Evolutionary conservation across 345 rosid species (phyloP).

Genomic region (Populus davidiana): DNA sequence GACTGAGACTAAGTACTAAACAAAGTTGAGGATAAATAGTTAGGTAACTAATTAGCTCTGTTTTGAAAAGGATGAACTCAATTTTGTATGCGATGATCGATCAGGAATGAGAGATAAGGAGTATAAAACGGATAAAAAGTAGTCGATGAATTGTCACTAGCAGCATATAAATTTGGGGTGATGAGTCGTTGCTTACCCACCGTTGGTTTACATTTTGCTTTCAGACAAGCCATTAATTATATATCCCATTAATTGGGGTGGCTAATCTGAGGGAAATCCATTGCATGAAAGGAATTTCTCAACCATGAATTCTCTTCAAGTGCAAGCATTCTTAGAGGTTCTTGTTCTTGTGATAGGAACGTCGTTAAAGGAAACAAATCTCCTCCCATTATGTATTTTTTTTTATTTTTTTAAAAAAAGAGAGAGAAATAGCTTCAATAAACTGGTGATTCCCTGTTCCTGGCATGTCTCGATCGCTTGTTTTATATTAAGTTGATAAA

Average conservation of each 20-base stretch:
- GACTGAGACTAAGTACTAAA: conserved; percentile 3
- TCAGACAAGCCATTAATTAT: conserved; percentile 19
- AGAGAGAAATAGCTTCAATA: too few species aligned
- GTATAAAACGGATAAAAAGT: not conserved
- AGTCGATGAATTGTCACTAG: not conserved
- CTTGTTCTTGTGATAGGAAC: not conserved
- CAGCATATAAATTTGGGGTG: not conserved
- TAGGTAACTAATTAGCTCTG: not conserved
- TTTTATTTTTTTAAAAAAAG: too few species aligned
- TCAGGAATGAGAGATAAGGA: not conserved
- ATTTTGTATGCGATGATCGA: not conserved
- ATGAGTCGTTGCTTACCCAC: conserved; percentile 31
- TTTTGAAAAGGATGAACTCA: not conserved
- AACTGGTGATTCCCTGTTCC: too few species aligned
- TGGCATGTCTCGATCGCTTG: too few species aligned
- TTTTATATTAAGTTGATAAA: too few species aligned
- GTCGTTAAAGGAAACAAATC: not conserved
- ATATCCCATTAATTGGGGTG: not conserved
- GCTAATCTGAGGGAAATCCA: conserved; percentile 8
- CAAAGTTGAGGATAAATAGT: not conserved
- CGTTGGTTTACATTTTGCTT: conserved; percentile 44
- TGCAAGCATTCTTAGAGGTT: conserved; percentile 20
- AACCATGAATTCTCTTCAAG: conserved; percentile 34
- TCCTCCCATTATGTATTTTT: too few species aligned
- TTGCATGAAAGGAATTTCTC: conserved; percentile 44